Percentiles rank a stretch among this genome's conserved stretches.
Conservation (phyloP, 495 filamentous ascomycete genomes). For the Cudoniella acicularis region DNA sequence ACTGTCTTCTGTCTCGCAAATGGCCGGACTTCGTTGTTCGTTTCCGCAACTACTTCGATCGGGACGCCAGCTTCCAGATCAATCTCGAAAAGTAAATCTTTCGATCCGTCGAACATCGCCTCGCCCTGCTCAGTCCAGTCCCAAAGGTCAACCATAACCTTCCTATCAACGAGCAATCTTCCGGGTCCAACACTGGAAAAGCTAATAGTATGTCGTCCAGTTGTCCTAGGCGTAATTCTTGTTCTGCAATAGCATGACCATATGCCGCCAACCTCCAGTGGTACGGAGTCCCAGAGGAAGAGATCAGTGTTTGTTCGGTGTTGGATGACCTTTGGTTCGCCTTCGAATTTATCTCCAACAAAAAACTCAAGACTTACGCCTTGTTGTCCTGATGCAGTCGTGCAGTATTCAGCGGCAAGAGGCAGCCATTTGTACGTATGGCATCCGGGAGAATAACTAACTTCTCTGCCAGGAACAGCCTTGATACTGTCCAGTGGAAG, state of each 20-base stretch:
- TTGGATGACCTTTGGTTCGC: constrained; percentile 49
- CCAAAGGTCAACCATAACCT: constrained; percentile 71
- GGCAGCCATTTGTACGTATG: constrained; percentile 65
- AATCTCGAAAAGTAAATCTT: constrained; percentile 50
- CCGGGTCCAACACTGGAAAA: constrained; percentile 75
- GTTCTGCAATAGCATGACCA: constrained; percentile 60
- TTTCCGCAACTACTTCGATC: constrained; percentile 50
- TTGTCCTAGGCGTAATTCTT: constrained; percentile 45
- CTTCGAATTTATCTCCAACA: constrained; percentile 57
- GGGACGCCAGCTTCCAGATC: constrained; percentile 46
- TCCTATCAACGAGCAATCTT: constrained; percentile 62
- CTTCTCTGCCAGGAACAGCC: constrained; percentile 39
- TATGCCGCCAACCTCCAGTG: constrained; percentile 54
- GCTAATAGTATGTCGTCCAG: constrained; percentile 69
- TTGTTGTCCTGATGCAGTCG: constrained; percentile 48
- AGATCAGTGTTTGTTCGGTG: constrained; percentile 58
- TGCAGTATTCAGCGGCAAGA: constrained; percentile 55
- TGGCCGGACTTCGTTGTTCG: constrained; percentile 59
- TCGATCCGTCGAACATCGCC: constrained; percentile 57
- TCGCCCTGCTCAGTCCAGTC: constrained; percentile 64
- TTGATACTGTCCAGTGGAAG: constrained; percentile 54
- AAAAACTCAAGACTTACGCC: constrained; percentile 63
- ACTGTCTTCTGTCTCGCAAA: constrained; percentile 44
- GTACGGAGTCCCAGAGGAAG: constrained; percentile 66
- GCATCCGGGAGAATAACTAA: constrained; percentile 50